Conservation (phyloP, 768 basidiomycete species). For the Pholiota microspora region DNA sequence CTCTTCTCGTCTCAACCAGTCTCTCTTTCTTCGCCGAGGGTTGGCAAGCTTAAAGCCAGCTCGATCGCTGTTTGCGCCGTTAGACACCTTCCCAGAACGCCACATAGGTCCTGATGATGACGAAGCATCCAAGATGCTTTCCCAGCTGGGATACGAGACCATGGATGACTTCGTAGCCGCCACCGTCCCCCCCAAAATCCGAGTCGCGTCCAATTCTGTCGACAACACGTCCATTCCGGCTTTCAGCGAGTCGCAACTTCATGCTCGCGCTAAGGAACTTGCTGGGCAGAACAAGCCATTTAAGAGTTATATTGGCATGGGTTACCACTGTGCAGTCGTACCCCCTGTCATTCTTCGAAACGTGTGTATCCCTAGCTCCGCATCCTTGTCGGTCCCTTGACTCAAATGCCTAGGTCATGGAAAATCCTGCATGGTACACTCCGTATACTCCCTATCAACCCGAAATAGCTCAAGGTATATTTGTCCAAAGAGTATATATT, state of each 20-base stretch:
- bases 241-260: slow-evolving; percentile 85
- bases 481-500: not conserved
- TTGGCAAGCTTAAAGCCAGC: slow-evolving; percentile 64
- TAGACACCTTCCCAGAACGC: slow-evolving; percentile 88
- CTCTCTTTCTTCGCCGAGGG: slow-evolving; percentile 30
- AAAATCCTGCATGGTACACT: slow-evolving; percentile 98
- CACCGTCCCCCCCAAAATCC: slow-evolving; percentile 79
- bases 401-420: slow-evolving; percentile 57
- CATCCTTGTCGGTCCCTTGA: slow-evolving; percentile 19
- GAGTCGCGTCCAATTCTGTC: slow-evolving; percentile 59
- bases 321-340: slow-evolving; percentile 92
- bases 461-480: slow-evolving; percentile 92
- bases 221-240: slow-evolving; percentile 68
- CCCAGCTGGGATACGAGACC: slow-evolving; percentile 75
- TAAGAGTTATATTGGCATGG: slow-evolving; percentile 98
- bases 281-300: slow-evolving; percentile 78
- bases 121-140: slow-evolving; percentile 84
- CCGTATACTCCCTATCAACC: slow-evolving; percentile 96
- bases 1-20: slow-evolving; percentile 13
- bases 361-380: slow-evolving; percentile 34
- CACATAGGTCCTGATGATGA: slow-evolving; percentile 89
- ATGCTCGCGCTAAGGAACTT: slow-evolving; percentile 69
- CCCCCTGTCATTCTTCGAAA: slow-evolving; percentile 96
- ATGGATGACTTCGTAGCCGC: slow-evolving; percentile 87
- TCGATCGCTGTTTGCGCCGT: slow-evolving; percentile 70